A percentile compares a stretch with the other conserved stretches of the same genome.
These are phyloP conservation scores for Erodium texanum DNA, from an alignment of 441 rosid species.

Conservation along the genomic window DNA sequence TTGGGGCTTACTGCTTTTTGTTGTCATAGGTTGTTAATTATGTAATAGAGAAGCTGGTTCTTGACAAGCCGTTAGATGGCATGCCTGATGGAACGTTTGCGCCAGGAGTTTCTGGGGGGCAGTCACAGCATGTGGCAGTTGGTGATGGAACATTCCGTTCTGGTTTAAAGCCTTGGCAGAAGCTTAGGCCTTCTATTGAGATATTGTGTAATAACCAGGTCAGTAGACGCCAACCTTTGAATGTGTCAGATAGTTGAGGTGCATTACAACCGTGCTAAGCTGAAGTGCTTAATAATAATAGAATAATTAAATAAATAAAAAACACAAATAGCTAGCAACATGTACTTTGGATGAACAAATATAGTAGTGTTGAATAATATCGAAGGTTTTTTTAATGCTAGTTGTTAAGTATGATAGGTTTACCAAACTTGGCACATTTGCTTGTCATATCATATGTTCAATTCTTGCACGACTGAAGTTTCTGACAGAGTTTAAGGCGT, in stretches of 20 bases:
- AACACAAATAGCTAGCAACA: neutral
- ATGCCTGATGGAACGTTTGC: constrained; percentile 52
- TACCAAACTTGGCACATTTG: neutral
- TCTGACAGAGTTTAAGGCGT: neutral
- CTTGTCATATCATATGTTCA: neutral
- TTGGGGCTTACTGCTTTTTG: constrained; percentile 15
- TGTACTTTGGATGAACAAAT: neutral
- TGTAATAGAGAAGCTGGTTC: constrained; percentile 88
- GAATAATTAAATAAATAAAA: neutral
- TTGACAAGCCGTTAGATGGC: constrained; percentile 69
- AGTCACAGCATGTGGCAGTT: constrained; percentile 43
- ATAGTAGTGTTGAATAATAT: neutral
- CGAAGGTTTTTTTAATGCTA: too few species aligned
- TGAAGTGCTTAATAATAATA: neutral
- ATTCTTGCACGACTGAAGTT: neutral
- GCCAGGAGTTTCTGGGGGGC: constrained; percentile 58
- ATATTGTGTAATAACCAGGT: constrained; percentile 97
- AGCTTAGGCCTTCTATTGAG: constrained; percentile 81
- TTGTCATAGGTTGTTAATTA: constrained; percentile 78
- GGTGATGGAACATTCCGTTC: constrained; percentile 64
- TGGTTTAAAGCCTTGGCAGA: constrained; percentile 76
- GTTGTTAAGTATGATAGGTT: neutral
- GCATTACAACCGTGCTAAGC: neutral
- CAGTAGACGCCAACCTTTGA: constrained; percentile 21
- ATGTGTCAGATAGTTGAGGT: neutral